Conservation (phyloP, 352 stramenopile genomes). For the Pythium oligandrum region DNA sequence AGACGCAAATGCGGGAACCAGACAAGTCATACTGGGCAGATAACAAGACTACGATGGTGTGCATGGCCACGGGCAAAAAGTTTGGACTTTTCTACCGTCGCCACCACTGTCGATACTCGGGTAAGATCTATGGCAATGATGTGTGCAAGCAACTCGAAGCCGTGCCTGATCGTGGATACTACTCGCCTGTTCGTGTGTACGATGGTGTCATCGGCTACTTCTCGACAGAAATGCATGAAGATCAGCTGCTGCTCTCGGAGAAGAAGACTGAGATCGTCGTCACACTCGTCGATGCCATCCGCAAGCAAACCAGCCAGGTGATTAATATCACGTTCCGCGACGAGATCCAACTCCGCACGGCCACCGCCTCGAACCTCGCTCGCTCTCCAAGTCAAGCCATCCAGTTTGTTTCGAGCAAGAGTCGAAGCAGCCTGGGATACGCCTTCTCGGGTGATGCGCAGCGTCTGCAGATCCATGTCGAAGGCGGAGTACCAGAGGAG, state of each 20-base stretch:
- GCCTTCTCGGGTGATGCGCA: slow-evolving; percentile 40
- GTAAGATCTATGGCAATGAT: slow-evolving; percentile 85
- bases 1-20: slow-evolving; percentile 46
- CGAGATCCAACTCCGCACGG: slow-evolving; percentile 48
- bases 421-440: slow-evolving; percentile 7
- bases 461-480: slow-evolving; percentile 50
- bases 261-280: slow-evolving; percentile 88
- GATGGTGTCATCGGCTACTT: slow-evolving; percentile 77
- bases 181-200: slow-evolving; percentile 72
- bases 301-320: slow-evolving; percentile 31
- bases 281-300: slow-evolving; percentile 77
- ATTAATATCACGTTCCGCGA: slow-evolving; percentile 77
- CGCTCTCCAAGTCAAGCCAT: slow-evolving; percentile 61
- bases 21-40: slow-evolving; percentile 83
- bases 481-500: slow-evolving; percentile 64
- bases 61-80: slow-evolving; percentile 82
- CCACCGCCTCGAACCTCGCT: slow-evolving; percentile 35
- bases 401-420: slow-evolving; percentile 45
- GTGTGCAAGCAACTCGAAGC: slow-evolving; percentile 72
- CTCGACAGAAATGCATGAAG: slow-evolving; percentile 78
- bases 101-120: slow-evolving; percentile 84
- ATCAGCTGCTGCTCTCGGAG: slow-evolving; percentile 72
- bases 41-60: slow-evolving; percentile 80
- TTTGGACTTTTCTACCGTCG: slow-evolving; percentile 86
- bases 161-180: slow-evolving; percentile 80